A percentile compares a stretch with the other conserved stretches of the same genome.
These are phyloP conservation scores for Termitomyces sp. DNA, from an alignment of 768 basidiomycete species.

Conservation along the genomic window DNA sequence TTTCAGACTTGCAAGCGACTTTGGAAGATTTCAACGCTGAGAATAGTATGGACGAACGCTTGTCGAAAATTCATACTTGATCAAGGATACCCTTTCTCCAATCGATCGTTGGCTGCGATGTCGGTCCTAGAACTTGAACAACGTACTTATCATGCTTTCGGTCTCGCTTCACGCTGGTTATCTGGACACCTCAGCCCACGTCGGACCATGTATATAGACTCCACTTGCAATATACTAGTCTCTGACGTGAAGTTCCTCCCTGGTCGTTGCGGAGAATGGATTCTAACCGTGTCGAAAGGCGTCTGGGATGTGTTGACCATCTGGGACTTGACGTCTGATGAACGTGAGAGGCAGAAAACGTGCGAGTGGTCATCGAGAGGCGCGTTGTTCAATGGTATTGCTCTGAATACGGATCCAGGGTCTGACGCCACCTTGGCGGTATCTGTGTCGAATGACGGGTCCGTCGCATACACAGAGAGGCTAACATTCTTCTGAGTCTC, in stretches of 20 bases:
- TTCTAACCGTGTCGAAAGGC: constrained; percentile 51
- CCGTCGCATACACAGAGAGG: constrained; percentile 18
- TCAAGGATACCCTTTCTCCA: constrained; percentile 48
- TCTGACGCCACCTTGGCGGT: constrained; percentile 48
- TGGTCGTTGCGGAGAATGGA: constrained; percentile 33
- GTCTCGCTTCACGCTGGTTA: constrained; percentile 48
- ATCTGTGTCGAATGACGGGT: constrained; percentile 44
- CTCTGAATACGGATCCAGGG: constrained; percentile 39
- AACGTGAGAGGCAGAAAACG: constrained; percentile 19
- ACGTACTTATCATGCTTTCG: constrained; percentile 37
- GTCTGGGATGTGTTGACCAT: constrained; percentile 57
- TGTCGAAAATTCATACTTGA: constrained; percentile 38
- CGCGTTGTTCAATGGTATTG: constrained; percentile 46
- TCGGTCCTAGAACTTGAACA: constrained; percentile 39
- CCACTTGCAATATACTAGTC: constrained; percentile 37
- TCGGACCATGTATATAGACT: constrained; percentile 20
- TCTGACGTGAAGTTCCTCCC: constrained; percentile 52
- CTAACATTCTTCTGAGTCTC: constrained; percentile 13
- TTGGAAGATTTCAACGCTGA: constrained; percentile 35
- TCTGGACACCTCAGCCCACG: constrained; percentile 10
- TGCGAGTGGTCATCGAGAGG: constrained; percentile 53
- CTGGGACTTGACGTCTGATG: constrained; percentile 35
- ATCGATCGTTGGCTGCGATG: constrained; percentile 27
- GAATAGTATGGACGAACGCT: constrained; percentile 54
- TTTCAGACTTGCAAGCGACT: constrained; percentile 49